These are phyloP conservation scores for Astragalus membranaceus DNA, from an alignment of 306 rosid species.

Conservation along the genomic window DNA sequence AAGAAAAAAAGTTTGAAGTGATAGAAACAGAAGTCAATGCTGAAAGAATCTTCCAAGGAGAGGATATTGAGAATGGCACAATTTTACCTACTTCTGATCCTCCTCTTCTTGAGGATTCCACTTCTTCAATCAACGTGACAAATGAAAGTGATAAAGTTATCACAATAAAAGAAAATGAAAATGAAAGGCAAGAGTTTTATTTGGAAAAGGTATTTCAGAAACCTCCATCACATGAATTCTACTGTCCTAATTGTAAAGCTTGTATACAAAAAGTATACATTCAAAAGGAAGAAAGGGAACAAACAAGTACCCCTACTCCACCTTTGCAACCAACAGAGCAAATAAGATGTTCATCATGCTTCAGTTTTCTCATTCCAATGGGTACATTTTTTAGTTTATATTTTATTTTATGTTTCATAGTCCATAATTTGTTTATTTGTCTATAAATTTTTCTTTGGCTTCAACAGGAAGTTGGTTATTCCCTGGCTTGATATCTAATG, in stretches of 20 bases:
- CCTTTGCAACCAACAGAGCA: background rate
- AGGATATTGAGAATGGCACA: background rate
- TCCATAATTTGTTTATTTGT: background rate
- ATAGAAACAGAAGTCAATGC: background rate
- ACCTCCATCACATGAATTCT: constrained; percentile 53
- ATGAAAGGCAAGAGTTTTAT: constrained; percentile 34
- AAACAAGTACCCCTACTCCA: background rate
- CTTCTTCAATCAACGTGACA: constrained; percentile 16
- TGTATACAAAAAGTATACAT: constrained; percentile 71
- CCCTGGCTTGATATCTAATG: constrained; percentile 6
- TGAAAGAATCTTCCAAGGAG: constrained; percentile 1
- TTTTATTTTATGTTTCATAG: background rate
- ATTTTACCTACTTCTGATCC: constrained; percentile 19
- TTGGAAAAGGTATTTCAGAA: constrained; percentile 45
- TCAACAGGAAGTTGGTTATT: constrained; percentile 46
- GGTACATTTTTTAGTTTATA: constrained; percentile 21
- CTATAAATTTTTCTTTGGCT: background rate
- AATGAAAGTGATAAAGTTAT: constrained; percentile 15
- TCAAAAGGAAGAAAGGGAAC: constrained; percentile 16
- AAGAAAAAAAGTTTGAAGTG: background rate
- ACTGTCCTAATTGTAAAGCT: constrained; percentile 66
- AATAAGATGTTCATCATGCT: constrained; percentile 56
- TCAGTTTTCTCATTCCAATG: constrained; percentile 54
- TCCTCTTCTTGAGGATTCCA: constrained; percentile 1
- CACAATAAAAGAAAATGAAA: constrained; percentile 8